These are phyloP conservation scores for Trichoderma sp. DNA, from an alignment of 2,329 filamentous ascomycete species.

Conservation along the genomic window DNA sequence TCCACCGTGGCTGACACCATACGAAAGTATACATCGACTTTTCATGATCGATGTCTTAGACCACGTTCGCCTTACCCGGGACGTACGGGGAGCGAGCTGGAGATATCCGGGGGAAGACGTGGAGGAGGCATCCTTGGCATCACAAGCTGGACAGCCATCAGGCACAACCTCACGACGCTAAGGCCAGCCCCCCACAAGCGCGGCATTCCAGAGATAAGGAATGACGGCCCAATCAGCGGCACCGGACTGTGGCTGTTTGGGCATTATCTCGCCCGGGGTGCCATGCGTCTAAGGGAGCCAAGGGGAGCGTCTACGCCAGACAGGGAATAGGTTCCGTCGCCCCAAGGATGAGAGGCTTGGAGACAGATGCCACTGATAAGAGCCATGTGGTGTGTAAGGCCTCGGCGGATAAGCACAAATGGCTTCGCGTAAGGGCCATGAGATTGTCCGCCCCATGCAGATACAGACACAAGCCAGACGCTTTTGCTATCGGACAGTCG, in stretches of 20 bases:
- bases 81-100: constrained; percentile 7
- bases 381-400: constrained; percentile 14
- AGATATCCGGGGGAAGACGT: not conserved
- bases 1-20: not conserved
- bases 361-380: constrained; percentile 17
- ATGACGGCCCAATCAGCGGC: constrained; percentile 27
- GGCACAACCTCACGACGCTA: constrained; percentile 16
- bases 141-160: constrained; percentile 11
- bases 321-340: constrained; percentile 10
- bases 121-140: not conserved
- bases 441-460: not conserved
- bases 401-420: constrained; percentile 20
- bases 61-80: not conserved
- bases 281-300: constrained; percentile 12
- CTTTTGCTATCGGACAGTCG: not conserved
- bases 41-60: not conserved
- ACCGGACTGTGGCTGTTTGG: not conserved
- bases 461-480: not conserved
- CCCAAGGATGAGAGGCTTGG: not conserved
- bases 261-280: constrained; percentile 17
- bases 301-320: constrained; percentile 12
- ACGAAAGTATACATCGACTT: not conserved
- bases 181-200: constrained; percentile 16
- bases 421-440: constrained; percentile 14
- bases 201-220: constrained; percentile 32